phyloP scores from a whole-genome alignment of 352 stramenopile species.

The Phytopythium mirpurense region DNA sequence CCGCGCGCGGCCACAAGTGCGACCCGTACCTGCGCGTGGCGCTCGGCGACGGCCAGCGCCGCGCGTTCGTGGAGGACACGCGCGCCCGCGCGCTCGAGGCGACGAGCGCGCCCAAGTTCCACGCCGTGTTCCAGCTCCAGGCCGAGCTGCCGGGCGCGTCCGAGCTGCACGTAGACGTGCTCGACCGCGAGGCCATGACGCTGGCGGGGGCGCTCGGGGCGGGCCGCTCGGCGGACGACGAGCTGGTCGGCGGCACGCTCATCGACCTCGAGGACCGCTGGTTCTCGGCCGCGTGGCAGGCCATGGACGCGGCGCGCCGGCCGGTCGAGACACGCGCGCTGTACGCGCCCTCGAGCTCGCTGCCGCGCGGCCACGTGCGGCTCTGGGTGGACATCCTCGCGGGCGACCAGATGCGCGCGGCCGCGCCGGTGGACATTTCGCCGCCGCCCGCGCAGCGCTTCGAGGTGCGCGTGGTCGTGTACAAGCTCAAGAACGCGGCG shows the following conservation, averaged over 20 bases:
- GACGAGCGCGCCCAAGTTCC: conserved; percentile 84
- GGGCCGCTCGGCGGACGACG: conserved; percentile 61
- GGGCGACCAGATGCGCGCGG: conserved; percentile 53
- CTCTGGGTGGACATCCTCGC: conserved; percentile 91
- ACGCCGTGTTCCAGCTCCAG: conserved; percentile 90
- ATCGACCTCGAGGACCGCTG: conserved; percentile 93
- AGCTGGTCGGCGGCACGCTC: conserved; percentile 89
- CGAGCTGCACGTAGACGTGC: conserved; percentile 58
- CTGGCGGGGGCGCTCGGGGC: conserved; percentile 41
- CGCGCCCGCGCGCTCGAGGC: conserved; percentile 67
- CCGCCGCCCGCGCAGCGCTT: conserved; percentile 69
- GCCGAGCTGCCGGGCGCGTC: conserved; percentile 78
- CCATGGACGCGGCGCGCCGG: conserved; percentile 4
- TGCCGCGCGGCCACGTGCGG: conserved; percentile 63
- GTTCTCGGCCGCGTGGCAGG: conserved; percentile 86
- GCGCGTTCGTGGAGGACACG: conserved; percentile 73
- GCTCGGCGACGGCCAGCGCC: conserved; percentile 68
- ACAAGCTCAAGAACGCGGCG: conserved; percentile 88
- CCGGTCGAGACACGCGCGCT: conserved; percentile 58
- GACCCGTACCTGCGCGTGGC: conserved; percentile 84
- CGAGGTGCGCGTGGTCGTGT: conserved; percentile 91
- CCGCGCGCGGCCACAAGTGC: conserved; percentile 75
- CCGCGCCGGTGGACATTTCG: conserved; percentile 74
- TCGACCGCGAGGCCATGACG: conserved; percentile 74
- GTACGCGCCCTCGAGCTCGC: conserved; percentile 65